phyloP scores from a whole-genome alignment of 163 green algal genomes.

The Picocystis sp. region DNA sequence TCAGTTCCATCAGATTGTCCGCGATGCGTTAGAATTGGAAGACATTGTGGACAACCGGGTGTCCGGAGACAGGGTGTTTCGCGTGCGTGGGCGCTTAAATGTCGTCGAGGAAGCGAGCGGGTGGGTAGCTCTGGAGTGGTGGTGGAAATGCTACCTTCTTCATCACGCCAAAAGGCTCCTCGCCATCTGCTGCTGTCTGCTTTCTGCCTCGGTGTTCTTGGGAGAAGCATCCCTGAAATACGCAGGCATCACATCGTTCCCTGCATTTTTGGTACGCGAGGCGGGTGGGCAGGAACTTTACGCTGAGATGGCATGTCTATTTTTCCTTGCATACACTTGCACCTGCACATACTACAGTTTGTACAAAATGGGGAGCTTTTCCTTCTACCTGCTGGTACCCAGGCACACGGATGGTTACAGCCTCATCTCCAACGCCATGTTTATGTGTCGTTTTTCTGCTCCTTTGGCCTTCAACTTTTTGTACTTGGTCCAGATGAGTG shows the following conservation, averaged over 20 bases:
- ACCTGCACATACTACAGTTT: conserved; percentile 55
- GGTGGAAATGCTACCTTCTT: too few relatives aligned
- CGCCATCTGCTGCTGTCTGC: too few relatives aligned
- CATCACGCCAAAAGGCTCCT: too few relatives aligned
- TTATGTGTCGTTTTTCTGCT: conserved; percentile 58
- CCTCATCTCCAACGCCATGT: conserved; percentile 44
- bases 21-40: conserved; percentile 36
- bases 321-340: conserved; percentile 51
- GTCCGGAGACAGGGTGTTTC: conserved; percentile 11
- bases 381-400: conserved; percentile 30
- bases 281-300: too few relatives aligned
- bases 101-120: too few relatives aligned
- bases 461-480: conserved; percentile 70
- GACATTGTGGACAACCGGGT: conserved; percentile 24
- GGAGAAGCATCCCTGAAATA: too few relatives aligned
- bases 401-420: conserved; percentile 36
- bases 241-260: too few relatives aligned
- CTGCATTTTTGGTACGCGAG: too few relatives aligned
- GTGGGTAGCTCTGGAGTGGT: too few relatives aligned
- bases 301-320: neutral
- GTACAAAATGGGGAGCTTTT: conserved; percentile 53
- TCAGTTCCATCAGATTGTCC: conserved; percentile 39
- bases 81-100: conserved; percentile 22
- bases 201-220: too few relatives aligned
- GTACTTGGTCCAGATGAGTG: conserved; percentile 32